Evolutionary conservation across 2,329 filamentous ascomycete species (phyloP), one percentile per base, ranked within the genome.

Genomic region (Talaromyces pinophilus): DNA sequence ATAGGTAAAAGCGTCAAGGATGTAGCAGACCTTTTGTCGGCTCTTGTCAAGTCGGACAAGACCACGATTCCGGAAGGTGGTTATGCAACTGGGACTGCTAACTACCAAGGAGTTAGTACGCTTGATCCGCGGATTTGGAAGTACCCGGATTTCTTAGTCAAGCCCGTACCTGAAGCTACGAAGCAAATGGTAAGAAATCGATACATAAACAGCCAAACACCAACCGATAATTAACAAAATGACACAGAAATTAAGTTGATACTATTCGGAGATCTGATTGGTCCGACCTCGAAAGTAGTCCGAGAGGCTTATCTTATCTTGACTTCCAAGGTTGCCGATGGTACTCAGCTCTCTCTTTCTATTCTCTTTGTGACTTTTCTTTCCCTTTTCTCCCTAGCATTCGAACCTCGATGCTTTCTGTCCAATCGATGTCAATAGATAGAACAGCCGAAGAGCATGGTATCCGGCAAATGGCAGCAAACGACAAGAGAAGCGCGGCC

Each of bases 401-500:
- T 35, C 8, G 33, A 35, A 35, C 10, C 33, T 10, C 33, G 33
- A 35, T 35, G 11, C 11, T 35, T 35, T 35, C 10, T 35, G 33
- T 35, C 25, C 5, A 30, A 52, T 33, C 2, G 3, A 33, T 33
- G 8, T 10, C 7, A 33, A 7, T 3, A 17, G 17, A 4, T 17
- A 5, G 13, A 17, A 8, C 5, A 17, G 13, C 6, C 46, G 22
- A 25, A 50, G 22, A 28, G 13, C 11, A 50, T 50, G 19, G 22
- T 50, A 3, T 33, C 50, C 28, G 25, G 28, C 50, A 33, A 33
- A 62, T 62, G 59, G 28, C 59, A 17, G 52, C 57, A 5, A 66
- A 52, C 33, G 40, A 55, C 59, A 66, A 66, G 44, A 62, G 59
- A 66, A 57, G 54, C 13, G 50, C 59, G 7, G n/a, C 33, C 28